A percentile compares a stretch with the other conserved stretches of the same genome.
phyloP scores from a whole-genome alignment of 768 basidiomycete genomes.

The Macrolepiota albuminosa region DNA sequence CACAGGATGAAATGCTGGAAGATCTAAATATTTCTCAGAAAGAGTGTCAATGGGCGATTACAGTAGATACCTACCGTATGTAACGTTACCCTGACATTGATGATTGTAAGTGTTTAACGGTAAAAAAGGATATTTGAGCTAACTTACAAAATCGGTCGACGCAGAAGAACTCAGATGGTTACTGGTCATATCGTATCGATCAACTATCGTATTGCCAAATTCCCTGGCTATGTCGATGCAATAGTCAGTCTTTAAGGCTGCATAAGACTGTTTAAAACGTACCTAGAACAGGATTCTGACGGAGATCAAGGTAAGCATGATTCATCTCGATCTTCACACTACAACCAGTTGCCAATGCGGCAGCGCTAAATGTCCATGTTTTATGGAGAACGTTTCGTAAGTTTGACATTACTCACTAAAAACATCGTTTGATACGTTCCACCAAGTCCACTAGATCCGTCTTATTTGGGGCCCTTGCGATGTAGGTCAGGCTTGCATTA shows the following conservation, averaged over 20 bases:
- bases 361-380: slow-evolving; percentile 42
- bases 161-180: slow-evolving; percentile 37
- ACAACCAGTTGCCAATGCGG: slow-evolving; percentile 59
- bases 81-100: slow-evolving; percentile 60
- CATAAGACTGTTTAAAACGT: slow-evolving; percentile 11
- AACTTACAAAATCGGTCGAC: slow-evolving; percentile 74
- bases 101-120: background rate
- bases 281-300: slow-evolving; percentile 56
- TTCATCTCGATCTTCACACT: slow-evolving; percentile 38
- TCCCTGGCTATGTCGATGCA: slow-evolving; percentile 36
- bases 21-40: slow-evolving; percentile 31
- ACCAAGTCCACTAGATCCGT: slow-evolving; percentile 49
- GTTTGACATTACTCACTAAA: slow-evolving; percentile 47
- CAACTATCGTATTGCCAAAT: slow-evolving; percentile 42
- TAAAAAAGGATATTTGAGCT: slow-evolving; percentile 5
- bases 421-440: slow-evolving; percentile 62
- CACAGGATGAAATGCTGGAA: slow-evolving; percentile 62
- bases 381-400: slow-evolving; percentile 5
- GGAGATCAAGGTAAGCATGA: slow-evolving; percentile 49
- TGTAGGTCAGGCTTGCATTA: slow-evolving; percentile 70
- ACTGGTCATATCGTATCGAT: slow-evolving; percentile 38
- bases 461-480: slow-evolving; percentile 63
- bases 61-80: slow-evolving; percentile 45
- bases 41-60: background rate
- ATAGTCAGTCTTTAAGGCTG: background rate